Evolutionary conservation across 2,329 filamentous ascomycete genomes (phyloP), one percentile per base, ranked within the genome.

Genomic region (Aureobasidium zeae): DNA sequence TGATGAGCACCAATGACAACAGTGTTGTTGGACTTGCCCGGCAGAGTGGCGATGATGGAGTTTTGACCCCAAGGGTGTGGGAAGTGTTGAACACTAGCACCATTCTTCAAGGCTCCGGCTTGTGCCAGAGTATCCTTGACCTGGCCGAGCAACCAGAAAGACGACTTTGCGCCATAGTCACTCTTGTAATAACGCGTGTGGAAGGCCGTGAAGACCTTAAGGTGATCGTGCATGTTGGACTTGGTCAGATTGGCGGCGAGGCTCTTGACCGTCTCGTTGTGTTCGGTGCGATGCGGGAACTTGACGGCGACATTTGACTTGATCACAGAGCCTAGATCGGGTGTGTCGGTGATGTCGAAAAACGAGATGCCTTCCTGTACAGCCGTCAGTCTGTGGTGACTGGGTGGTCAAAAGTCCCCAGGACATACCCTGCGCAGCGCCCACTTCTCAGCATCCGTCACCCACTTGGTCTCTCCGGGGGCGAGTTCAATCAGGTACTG

Each of bases 401-500:
- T 22, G 32, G 20, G 29, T 39, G n/a, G 2, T 10, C 4, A 20
- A 3, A 10, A 6, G 2, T 13, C 15, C 11, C 16, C 12, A 9
- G 21, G 10, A 66, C 77, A 46, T 73, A 93, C 87, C 53, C 86
- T 74, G 57, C 83, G 81, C 51, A 96, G 68, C 63, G 81, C 79
- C 87, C 89, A 95, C 66, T 96, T 98, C 68, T 95, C 80, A 25
- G 94, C 85, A 57, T 96, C 89, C 0, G 86, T 93, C 22, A 95
- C 81, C 83, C 85, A 91, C 71, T 74, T 70, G 17, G 81, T 88
- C 60, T 89, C 74, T 45, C 84, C 86, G 3, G 86, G 86, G n/a
- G 77, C 74, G 19, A 91, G 72, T 68, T 96, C 88, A 51, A 98
- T 79, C 34, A 94, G 72, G 62, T 75, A 91, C 53, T 71, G 71